These are phyloP conservation scores for Sclerotinia minor DNA, from an alignment of 2,329 filamentous ascomycete species.

Conservation along the genomic window DNA sequence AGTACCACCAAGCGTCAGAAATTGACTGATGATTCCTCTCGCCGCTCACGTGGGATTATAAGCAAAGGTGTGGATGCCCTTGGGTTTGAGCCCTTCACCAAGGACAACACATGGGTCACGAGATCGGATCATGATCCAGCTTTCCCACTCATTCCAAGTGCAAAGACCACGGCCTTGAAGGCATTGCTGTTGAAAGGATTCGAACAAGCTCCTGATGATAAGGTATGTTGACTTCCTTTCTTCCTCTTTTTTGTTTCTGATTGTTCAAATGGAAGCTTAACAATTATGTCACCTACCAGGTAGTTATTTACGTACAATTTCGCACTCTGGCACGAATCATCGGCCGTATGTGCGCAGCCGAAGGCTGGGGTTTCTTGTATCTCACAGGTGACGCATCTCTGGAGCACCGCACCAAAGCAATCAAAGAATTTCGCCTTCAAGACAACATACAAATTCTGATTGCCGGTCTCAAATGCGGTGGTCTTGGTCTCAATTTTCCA, in stretches of 20 bases:
- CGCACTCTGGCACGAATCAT: slow-evolving; percentile 54
- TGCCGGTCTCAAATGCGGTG: slow-evolving; percentile 57
- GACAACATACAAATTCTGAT: slow-evolving; percentile 50
- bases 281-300: slow-evolving; percentile 27
- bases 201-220: slow-evolving; percentile 48
- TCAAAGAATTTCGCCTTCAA: slow-evolving; percentile 49
- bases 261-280: neutral
- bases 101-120: slow-evolving; percentile 34
- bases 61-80: slow-evolving; percentile 35
- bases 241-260: neutral
- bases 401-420: slow-evolving; percentile 47
- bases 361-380: slow-evolving; percentile 49
- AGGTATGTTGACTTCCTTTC: slow-evolving; percentile 42
- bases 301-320: slow-evolving; percentile 61
- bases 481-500: slow-evolving; percentile 56
- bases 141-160: slow-evolving; percentile 41
- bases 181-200: slow-evolving; percentile 45
- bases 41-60: neutral
- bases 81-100: slow-evolving; percentile 35
- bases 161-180: slow-evolving; percentile 45
- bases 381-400: slow-evolving; percentile 51
- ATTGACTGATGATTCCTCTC: neutral
- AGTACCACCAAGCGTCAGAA: slow-evolving; percentile 21
- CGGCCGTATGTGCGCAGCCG: slow-evolving; percentile 49
- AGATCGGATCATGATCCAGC: slow-evolving; percentile 33